Percentiles rank a stretch among this genome's conserved stretches.
These are phyloP conservation scores for Clitoria ternatea DNA, from an alignment of 306 rosid genomes.

Conservation along the genomic window DNA sequence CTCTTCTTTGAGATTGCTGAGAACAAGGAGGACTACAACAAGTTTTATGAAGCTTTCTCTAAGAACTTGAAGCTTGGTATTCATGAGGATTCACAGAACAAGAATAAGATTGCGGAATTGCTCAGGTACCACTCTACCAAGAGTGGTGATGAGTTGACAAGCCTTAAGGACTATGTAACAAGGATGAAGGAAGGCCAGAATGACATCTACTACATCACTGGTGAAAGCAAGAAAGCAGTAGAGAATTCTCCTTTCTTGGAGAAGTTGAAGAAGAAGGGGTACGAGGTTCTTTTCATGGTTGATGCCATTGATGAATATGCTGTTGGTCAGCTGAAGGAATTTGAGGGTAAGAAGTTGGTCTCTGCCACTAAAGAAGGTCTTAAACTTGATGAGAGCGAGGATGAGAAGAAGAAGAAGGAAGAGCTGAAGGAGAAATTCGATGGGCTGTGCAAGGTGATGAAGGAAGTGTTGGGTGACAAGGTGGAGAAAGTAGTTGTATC, in stretches of 20 bases:
- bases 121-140: slow-evolving; percentile 83
- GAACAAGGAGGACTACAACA: slow-evolving; percentile 88
- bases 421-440: slow-evolving; percentile 63
- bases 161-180: slow-evolving; percentile 80
- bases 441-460: slow-evolving; percentile 76
- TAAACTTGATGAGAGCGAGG: slow-evolving; percentile 69
- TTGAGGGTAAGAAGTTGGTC: slow-evolving; percentile 79
- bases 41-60: slow-evolving; percentile 81
- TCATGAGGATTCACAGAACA: slow-evolving; percentile 75
- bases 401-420: slow-evolving; percentile 57
- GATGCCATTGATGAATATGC: slow-evolving; percentile 92
- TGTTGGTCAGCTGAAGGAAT: slow-evolving; percentile 79
- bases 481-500: slow-evolving; percentile 79
- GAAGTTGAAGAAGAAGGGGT: slow-evolving; percentile 79
- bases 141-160: slow-evolving; percentile 84
- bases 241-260: slow-evolving; percentile 87
- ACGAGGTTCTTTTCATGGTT: slow-evolving; percentile 77
- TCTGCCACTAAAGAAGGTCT: slow-evolving; percentile 89
- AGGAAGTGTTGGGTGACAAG: slow-evolving; percentile 78
- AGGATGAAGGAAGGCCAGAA: slow-evolving; percentile 91
- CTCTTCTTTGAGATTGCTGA: slow-evolving; percentile 78
- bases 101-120: slow-evolving; percentile 70
- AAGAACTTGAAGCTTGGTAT: slow-evolving; percentile 84
- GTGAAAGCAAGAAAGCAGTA: slow-evolving; percentile 85
- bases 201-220: slow-evolving; percentile 77